Evolutionary conservation across 345 rosid species (phyloP), one percentile per base, ranked within the genome.

Genomic region (Pugionium cornutum): DNA sequence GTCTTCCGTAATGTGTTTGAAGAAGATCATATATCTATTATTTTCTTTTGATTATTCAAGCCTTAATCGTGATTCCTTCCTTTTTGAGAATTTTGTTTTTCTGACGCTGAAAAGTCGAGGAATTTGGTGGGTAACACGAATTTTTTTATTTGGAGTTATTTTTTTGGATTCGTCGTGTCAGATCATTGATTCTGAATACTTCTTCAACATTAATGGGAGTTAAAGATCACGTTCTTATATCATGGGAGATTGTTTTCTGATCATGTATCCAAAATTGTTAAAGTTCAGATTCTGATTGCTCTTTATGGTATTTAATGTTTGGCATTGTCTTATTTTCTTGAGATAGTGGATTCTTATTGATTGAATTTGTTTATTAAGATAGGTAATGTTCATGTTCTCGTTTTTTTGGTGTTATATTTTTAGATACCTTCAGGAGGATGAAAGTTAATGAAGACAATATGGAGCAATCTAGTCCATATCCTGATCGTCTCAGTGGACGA

Each of bases 401-500:
- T 62, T 41, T 53, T 34, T 4, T 68, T 6, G 2, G n/a, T 40
- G 44, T 40, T 5, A 7, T 2, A 4, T 55, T 43, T 41, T 0
- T 42, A 88, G 91, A 85, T 68, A 76, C 81, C 27, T 68, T 82
- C 10, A 50, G 76, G 80, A 76, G 78, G 67, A 46, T 88, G 82
- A 85, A 85, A 72, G 80, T 88, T 56, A 66, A 69, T 75, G 91
- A 81, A 62, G 75, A 74, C 72, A 71, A 73, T 33, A 65, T 61
- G 73, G 77, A 78, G 56, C 78, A 79, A 62, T 33, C 83, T 2
- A 70, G 79, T 67, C 75, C 74, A 45, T 86, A 81, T 68, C 96
- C 92, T 9, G 86, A 83, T 75, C 96, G 96, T 57, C 92, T 89
- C 2, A 86, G 92, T 10, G 89, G 80, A 72, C 80, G 82, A 25